Evolutionary conservation across 2,329 filamentous ascomycete species (phyloP), one percentile per base, ranked within the genome.

Genomic region (Sordariomycetes sp.): DNA sequence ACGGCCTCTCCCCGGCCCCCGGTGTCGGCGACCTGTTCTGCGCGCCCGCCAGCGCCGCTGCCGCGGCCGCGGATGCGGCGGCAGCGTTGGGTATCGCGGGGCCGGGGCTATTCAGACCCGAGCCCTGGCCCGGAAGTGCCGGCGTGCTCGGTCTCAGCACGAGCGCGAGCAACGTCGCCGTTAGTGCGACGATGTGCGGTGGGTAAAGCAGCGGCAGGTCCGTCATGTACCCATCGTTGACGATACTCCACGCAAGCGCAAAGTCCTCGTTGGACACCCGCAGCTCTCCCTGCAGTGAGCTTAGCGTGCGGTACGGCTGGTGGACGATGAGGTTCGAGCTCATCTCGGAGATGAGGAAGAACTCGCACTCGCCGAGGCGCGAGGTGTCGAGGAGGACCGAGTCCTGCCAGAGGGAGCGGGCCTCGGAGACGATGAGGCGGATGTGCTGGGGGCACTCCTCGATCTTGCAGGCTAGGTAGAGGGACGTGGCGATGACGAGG

Each of bases 371-470:
- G 64, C 91, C 91, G 45, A 96, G 80, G 65, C 90, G 89, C 57
- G 87, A 84, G 10, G 88, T 87, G 69, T 96, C 90, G 59, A 85
- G 81, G 48, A 81, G 77, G 62, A 89, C 82, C 59, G 87, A 81
- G 62, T 91, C 88, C 65, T 89, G 85, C 89, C 90, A 96, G 59
- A 95, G 78, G 59, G 86, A 82, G 36, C 90, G 84, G 3, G 91
- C 90, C 69, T 99, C 94, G 53, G 84, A 86, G 12, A 94, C 85
- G 59, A 99, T 86, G 61, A 95, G 81, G 34, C 94, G 83, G 65
- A 99, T 97, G 69, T 99, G 94, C 69, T 97, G 92, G 2, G 94
- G 94, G 55, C 86, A 91, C 70, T 99, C 94, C 70, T 99, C 94
- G 83, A 95, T 96, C 73, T 99, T 99, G 74, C 90, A 96, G 22